Base-by-base conservation (phyloP, 1,284 basidiomycete genomes). In the Apiotrichum gracile region DNA sequence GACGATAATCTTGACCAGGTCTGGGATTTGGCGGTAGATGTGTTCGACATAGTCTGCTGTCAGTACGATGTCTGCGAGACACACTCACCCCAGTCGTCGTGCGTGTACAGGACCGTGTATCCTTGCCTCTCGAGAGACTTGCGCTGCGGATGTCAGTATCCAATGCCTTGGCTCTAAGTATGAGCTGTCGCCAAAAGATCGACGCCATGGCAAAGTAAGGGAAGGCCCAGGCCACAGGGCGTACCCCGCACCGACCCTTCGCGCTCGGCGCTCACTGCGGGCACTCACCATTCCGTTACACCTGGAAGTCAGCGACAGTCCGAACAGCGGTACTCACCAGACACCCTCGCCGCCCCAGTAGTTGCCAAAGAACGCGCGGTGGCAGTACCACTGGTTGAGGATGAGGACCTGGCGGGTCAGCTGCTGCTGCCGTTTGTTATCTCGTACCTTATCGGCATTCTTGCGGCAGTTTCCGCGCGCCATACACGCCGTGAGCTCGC, bases 391-490 rank as follows among this genome's bases (percentile, higher is more conserved):
- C 19, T 21, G n/a, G 41, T 51, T 51, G 49, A 51, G 37, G 35
- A 51, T 51, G 19, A 51, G 16, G 13, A 51, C 39, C 49, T 50
- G 31, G 24, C n/a, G 35, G 34, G n/a, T 22, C 29, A 24, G 42
- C 19, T 7, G 34, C n/a, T 35, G 31, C 16, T 14, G 31, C 16
- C 31, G 16, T 14, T 10, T 5, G 38, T 40, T 21, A 24, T 24
- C 25, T 31, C 12, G 31, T 44, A 58, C 54, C 57, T 59, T 59
- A 31, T 45, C 35, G 10, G 58, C 58, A n/a, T 59, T 59, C 21
- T 14, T 22, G 4, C 16, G 45, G 19, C 58, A 59, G 34, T 51
- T 40, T 14, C 49, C 51, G 4, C 33, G 29, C 13, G 51, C 54
- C 29, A 46, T 29, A 29, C 58, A 59, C 26, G 42, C 54, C 6